A percentile compares a stretch with the other conserved stretches of the same genome.
Conservation (phyloP, 208 protist species). For the Wallacemonas sp. region DNA sequence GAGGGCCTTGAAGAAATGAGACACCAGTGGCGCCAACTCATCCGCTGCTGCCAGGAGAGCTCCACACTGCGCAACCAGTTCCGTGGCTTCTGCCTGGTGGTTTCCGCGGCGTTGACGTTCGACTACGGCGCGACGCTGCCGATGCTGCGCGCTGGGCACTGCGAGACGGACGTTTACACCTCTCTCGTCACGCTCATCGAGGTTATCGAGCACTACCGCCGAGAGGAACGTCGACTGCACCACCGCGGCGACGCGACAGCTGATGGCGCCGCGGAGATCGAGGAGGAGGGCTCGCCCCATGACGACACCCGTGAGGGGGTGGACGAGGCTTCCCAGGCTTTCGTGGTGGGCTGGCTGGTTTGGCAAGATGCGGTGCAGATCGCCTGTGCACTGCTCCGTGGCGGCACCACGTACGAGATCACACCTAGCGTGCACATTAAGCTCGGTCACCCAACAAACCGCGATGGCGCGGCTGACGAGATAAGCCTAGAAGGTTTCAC, state of each 20-base stretch:
- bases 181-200: slow-evolving; percentile 66
- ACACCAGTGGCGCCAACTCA: slow-evolving; percentile 45
- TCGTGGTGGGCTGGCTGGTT: not conserved
- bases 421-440: not conserved
- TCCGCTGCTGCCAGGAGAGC: slow-evolving; percentile 60
- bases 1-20: slow-evolving; percentile 26
- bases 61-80: slow-evolving; percentile 59
- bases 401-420: not conserved
- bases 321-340: not conserved
- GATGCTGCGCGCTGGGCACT: slow-evolving; percentile 46
- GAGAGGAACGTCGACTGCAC: slow-evolving; percentile 3
- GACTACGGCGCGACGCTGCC: slow-evolving; percentile 45
- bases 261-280: not conserved
- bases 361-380: slow-evolving; percentile 1
- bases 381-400: not conserved
- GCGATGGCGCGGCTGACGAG: not conserved
- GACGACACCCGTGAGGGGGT: not conserved
- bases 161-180: slow-evolving; percentile 56
- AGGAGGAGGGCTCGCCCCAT: no score
- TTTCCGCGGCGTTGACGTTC: slow-evolving; percentile 41
- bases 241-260: slow-evolving; percentile 1
- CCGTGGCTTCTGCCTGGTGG: slow-evolving; percentile 39
- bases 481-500: slow-evolving; percentile 32
- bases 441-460: not conserved
- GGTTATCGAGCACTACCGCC: slow-evolving; percentile 41